Evolutionary conservation across 495 filamentous ascomycete species (phyloP).

Genomic region (Talaromyces nanjingensis): DNA sequence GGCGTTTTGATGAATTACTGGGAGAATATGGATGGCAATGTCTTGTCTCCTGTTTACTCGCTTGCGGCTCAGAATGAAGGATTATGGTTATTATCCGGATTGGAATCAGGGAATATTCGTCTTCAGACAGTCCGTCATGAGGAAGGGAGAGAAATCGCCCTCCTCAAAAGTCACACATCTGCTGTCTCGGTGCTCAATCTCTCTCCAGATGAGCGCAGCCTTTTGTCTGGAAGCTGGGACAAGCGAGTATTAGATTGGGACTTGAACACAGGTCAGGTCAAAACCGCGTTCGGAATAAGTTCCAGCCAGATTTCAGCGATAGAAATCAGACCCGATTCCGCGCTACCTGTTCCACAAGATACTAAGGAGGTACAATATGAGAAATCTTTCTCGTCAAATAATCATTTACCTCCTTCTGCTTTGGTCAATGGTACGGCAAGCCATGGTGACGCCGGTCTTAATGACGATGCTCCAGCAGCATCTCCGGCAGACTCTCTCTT

Average conservation of each 20-base stretch:
- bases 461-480: slow-evolving; percentile 39
- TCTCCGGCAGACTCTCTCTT: slow-evolving; percentile 69
- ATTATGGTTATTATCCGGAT: slow-evolving; percentile 82
- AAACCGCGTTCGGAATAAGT: slow-evolving; percentile 65
- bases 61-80: slow-evolving; percentile 84
- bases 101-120: slow-evolving; percentile 89
- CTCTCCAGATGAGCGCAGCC: slow-evolving; percentile 74
- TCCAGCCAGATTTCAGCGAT: slow-evolving; percentile 83
- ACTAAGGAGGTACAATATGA: slow-evolving; percentile 53
- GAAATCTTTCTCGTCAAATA: slow-evolving; percentile 62
- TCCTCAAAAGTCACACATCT: slow-evolving; percentile 77
- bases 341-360: slow-evolving; percentile 64
- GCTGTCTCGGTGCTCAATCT: slow-evolving; percentile 85
- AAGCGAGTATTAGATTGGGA: slow-evolving; percentile 94
- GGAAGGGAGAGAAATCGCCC: slow-evolving; percentile 80
- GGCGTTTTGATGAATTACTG: slow-evolving; percentile 92
- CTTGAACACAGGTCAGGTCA: slow-evolving; percentile 74
- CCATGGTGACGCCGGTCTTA: slow-evolving; percentile 26
- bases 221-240: slow-evolving; percentile 95
- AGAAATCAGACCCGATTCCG: slow-evolving; percentile 74
- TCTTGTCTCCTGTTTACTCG: slow-evolving; percentile 83
- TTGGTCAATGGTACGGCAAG: slow-evolving; percentile 39
- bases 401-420: slow-evolving; percentile 32
- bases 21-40: slow-evolving; percentile 67
- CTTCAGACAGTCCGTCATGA: slow-evolving; percentile 92